Base-by-base conservation (phyloP, 73 alveolate genomes). In the Loxodes magnus region DNA sequence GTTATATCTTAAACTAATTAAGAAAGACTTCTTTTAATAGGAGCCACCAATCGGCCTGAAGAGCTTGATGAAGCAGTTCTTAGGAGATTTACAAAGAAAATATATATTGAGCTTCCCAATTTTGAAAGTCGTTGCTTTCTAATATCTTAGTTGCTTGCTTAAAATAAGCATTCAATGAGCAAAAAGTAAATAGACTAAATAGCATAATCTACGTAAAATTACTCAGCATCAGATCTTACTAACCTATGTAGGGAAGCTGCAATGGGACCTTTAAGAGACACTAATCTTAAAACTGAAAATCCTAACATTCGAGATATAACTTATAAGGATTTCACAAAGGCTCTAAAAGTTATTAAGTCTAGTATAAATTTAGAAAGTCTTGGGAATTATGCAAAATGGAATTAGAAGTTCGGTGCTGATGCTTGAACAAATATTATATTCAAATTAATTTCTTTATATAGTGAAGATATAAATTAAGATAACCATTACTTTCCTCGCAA, bases 31-130 rank as follows among this genome's bases (percentile, higher is more conserved):
- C 44, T 80, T 28, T 59, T 84, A 4, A 75, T 84, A 5, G 96
- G 93, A 0, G 96, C 96, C n/a, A 84, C 96, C 37, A 87, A 75
- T 59, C 68, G 98, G 56, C 99, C 99, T 4, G 84, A 82, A 46
- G 98, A 90, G 67, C 78, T 93, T 20, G 98, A 93, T 42, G 94
- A 79, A 56, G 96, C 96, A 17, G 76, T 74, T 10, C 72, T 66
- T 37, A 58, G 96, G 59, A 79, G 96, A 71, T 60, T 84, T 52
- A 60, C 67, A 21, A 87, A 85, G 72, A 85, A 87, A 55, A 56
- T 88, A 28, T 88, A 88, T 76, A 88, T 84, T 34, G 94, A 94
- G 4, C 74, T 92, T 43, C 99, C 99, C 5, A 94, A 90, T 23
- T 79, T 93, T 2, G 78, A 84, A 50, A 54, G 90, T 17, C 96